phyloP scores from a whole-genome alignment of 805 yeast genomes.

The Starmerella kuoi region DNA sequence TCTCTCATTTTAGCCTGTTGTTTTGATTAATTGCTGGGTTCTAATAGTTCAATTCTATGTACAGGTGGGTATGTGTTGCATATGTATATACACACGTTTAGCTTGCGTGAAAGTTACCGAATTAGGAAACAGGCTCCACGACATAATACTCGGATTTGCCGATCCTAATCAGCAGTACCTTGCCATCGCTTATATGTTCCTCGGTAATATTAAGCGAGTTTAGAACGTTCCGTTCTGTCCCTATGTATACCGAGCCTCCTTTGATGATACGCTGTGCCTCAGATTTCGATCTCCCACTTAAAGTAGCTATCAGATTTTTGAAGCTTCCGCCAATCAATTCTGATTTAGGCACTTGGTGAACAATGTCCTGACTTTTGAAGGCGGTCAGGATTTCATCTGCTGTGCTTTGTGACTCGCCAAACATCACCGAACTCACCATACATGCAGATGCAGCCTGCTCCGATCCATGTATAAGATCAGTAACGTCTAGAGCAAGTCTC shows the following conservation, averaged over 20 bases:
- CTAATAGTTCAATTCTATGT: too few relatives aligned
- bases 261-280: slow-evolving; percentile 52
- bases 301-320: slow-evolving; percentile 40
- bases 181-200: slow-evolving; percentile 40
- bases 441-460: slow-evolving; percentile 62
- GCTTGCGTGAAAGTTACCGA: too few relatives aligned
- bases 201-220: slow-evolving; percentile 40
- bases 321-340: slow-evolving; percentile 35
- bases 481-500: slow-evolving; percentile 68
- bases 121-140: slow-evolving; percentile 22
- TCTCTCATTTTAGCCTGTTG: too few relatives aligned
- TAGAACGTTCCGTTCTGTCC: slow-evolving; percentile 43
- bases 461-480: slow-evolving; percentile 75
- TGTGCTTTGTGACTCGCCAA: slow-evolving; percentile 41
- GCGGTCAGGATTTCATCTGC: slow-evolving; percentile 39
- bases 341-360: slow-evolving; percentile 30
- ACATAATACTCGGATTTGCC: slow-evolving; percentile 47
- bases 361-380: slow-evolving; percentile 47
- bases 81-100: too few relatives aligned
- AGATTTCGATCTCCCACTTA: slow-evolving; percentile 33
- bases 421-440: slow-evolving; percentile 53
- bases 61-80: too few relatives aligned
- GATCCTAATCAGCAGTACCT: slow-evolving; percentile 47
- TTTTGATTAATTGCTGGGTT: too few relatives aligned
- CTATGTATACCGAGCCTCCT: slow-evolving; percentile 64